Percentiles rank a stretch among this genome's conserved stretches.
Evolutionary conservation across 2,329 filamentous ascomycete genomes (phyloP).

Genomic region (Colletotrichum horii): DNA sequence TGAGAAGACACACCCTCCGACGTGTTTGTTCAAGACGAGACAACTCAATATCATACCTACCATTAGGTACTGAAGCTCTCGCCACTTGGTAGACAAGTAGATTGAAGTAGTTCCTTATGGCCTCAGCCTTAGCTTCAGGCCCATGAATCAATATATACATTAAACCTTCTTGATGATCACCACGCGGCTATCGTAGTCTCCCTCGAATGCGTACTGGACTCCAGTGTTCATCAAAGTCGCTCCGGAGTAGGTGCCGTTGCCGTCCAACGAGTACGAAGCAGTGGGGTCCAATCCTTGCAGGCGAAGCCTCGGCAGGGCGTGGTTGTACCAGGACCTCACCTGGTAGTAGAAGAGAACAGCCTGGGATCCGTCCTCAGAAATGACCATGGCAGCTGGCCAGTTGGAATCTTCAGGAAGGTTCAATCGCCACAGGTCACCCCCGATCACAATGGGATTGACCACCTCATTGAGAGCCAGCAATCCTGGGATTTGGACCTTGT

Average conservation of each 20-base stretch:
- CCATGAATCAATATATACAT: background rate
- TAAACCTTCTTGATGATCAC: slow-evolving; percentile 56
- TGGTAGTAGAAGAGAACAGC: slow-evolving; percentile 68
- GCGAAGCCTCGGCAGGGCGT: slow-evolving; percentile 55
- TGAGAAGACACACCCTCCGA: background rate
- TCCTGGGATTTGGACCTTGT: slow-evolving; percentile 56
- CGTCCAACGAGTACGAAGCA: slow-evolving; percentile 55
- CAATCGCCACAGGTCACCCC: slow-evolving; percentile 65
- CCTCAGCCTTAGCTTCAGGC: background rate
- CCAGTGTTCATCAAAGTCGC: slow-evolving; percentile 68
- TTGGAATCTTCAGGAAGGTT: slow-evolving; percentile 62
- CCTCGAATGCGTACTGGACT: slow-evolving; percentile 55
- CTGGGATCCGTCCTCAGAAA: slow-evolving; percentile 53
- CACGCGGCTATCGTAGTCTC: slow-evolving; percentile 63
- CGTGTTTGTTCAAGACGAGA: background rate
- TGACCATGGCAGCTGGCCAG: slow-evolving; percentile 66
- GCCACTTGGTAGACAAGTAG: fast-evolving
- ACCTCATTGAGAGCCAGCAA: slow-evolving; percentile 59
- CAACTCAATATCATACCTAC: fast-evolving
- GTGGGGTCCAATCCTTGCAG: slow-evolving; percentile 61
- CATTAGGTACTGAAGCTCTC: fast-evolving
- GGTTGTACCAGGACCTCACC: slow-evolving; percentile 55
- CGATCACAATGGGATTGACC: slow-evolving; percentile 64
- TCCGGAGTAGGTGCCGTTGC: slow-evolving; percentile 58
- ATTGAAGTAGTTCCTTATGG: fast-evolving